Base-by-base conservation (phyloP, 441 rosid genomes). In the Manihot esculenta region DNA sequence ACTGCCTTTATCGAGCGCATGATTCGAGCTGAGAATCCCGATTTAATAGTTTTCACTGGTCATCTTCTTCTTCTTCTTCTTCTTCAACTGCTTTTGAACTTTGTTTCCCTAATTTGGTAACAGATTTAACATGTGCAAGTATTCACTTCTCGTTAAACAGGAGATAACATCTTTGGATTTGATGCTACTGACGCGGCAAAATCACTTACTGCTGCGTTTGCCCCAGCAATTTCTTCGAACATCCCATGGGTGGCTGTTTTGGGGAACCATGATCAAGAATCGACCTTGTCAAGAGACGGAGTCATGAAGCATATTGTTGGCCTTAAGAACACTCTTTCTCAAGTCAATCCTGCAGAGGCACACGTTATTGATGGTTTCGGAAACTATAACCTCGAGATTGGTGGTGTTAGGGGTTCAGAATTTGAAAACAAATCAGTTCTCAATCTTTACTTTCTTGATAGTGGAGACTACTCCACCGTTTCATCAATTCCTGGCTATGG, bases 181-280 rank as follows among this genome's bases (percentile, higher is more conserved):
- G 90, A 90, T 75, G 79, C 88, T 47, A 80, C 57, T 0, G 89
- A 90, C 69, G 83, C 88, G 49, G 92, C 81, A 27, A 89, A 81
- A 69, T 78, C 97, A 55, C 41, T 89, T 82, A 62, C 82, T 54
- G 83, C 84, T 64, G 93, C 97, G 61, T 93, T 87, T 84, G 84
- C 82, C 14, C 89, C 95, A 2, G 98, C 97, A 21, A 85, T 90
- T 47, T 84, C 77, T 9, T 82, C 95, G 0, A 76, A 78, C 54
- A 89, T 93, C 66, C 97, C 95, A 33, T 90, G 97, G 95, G 93
- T 78, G 49, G 97, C 93, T 20, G 79, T 90, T 69, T 76, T 89
- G 62, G 98, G 97, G 26, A 93, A 90, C 73, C 97, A 90, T 72
- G 98, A 93, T 65, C 95, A 88, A 76, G 87, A 93, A 84, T 84